Percentiles rank a stretch among this genome's conserved stretches.
Evolutionary conservation across 805 yeast genomes (phyloP).

Genomic region (Lipomyces orientalis): DNA sequence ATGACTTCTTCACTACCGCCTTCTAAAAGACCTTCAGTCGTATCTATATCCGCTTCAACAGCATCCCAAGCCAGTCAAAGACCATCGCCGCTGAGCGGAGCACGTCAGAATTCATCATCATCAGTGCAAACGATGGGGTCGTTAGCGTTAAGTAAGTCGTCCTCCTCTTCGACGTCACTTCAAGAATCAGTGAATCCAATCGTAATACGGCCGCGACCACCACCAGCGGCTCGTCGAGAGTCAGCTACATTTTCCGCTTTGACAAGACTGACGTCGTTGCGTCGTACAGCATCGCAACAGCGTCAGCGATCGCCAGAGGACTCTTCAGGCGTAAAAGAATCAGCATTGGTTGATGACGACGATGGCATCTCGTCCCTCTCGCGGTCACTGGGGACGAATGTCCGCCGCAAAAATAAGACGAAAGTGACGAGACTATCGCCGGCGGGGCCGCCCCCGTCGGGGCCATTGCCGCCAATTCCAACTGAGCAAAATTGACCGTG

Average conservation of each 20-base stretch:
- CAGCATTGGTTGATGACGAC: constrained; percentile 2
- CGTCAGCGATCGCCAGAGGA: constrained; percentile 2
- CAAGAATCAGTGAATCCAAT: constrained; percentile 13
- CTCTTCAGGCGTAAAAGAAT: neutral
- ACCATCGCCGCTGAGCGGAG: neutral
- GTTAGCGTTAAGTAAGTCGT: constrained; percentile 4
- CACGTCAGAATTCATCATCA: constrained; percentile 4
- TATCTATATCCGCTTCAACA: neutral
- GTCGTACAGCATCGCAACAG: constrained; percentile 13
- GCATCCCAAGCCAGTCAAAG: neutral
- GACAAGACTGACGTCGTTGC: constrained; percentile 13
- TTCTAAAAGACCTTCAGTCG: neutral
- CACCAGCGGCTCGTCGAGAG: constrained; percentile 26
- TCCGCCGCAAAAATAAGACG: neutral
- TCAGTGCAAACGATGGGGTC: constrained; percentile 1
- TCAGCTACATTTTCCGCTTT: constrained; percentile 21
- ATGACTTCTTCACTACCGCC: neutral
- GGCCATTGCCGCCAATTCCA: constrained; percentile 26
- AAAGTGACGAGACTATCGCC: constrained; percentile 5
- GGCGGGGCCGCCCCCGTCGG: constrained; percentile 16
- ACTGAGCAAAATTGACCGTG: neutral
- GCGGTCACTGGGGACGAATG: neutral
- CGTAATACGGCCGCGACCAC: constrained; percentile 2
- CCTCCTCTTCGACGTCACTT: constrained; percentile 19
- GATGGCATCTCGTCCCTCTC: neutral